These are phyloP conservation scores for Uronychia setigera DNA, from an alignment of 73 alveolate genomes.

Conservation along the genomic window DNA sequence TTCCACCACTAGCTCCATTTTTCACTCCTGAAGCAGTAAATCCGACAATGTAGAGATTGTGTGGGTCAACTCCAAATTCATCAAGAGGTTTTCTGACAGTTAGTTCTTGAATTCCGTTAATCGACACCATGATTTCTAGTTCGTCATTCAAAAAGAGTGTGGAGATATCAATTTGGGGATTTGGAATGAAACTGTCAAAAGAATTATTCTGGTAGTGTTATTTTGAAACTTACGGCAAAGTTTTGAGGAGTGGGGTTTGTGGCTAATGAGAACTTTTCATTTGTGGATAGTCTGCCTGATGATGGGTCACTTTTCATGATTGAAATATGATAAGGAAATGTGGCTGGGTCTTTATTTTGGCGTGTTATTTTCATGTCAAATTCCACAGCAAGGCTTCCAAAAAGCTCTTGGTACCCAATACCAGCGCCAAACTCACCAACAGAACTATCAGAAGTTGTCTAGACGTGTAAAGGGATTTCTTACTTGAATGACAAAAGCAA, in stretches of 20 bases:
- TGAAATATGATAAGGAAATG: not conserved
- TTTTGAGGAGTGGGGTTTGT: not conserved
- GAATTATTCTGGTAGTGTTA: not conserved
- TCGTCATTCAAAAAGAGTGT: not conserved
- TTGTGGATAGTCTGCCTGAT: conserved; percentile 5
- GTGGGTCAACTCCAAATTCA: not conserved
- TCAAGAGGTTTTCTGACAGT: not conserved
- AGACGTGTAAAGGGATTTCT: not conserved
- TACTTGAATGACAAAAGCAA: conserved; percentile 5
- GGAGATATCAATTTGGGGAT: not conserved
- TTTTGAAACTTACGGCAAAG: not conserved
- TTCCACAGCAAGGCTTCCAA: conserved; percentile 10
- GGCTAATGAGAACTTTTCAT: not conserved
- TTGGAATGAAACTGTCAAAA: not conserved
- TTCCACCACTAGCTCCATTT: not conserved
- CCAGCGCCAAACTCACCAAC: conserved; percentile 6
- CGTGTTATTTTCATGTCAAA: conserved; percentile 1
- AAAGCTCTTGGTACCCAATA: not conserved
- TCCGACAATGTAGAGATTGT: not conserved
- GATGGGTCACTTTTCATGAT: not conserved
- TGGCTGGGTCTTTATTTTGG: not conserved
- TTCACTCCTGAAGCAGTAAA: not conserved
- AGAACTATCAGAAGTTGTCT: not conserved
- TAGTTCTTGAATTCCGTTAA: not conserved
- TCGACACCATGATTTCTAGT: not conserved